A percentile compares a stretch with the other conserved stretches of the same genome.
Evolutionary conservation across 208 protist genomes (phyloP).

Genomic region (Acanthamoeba healyi): DNA sequence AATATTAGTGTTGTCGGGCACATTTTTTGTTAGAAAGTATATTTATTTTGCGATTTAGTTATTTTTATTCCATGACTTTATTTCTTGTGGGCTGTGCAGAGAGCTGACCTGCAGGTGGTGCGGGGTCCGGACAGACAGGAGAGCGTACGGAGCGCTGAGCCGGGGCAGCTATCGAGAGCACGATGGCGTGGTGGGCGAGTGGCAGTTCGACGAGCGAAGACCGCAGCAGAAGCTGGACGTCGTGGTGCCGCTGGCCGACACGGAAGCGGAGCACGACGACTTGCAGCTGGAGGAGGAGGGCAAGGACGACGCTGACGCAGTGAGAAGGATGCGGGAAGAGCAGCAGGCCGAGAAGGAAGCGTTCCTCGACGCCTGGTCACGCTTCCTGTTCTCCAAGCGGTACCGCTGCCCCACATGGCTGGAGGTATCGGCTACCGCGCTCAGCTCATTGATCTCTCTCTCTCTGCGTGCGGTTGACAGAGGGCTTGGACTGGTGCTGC

Average conservation of each 20-base stretch:
- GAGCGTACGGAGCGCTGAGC: background rate
- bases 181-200: conserved; percentile 46
- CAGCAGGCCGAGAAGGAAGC: background rate
- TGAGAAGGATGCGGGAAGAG: background rate
- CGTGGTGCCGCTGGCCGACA: background rate
- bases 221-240: background rate
- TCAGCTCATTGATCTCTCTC: background rate
- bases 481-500: background rate
- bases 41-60: no score
- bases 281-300: background rate
- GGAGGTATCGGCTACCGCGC: no score
- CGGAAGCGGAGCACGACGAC: background rate
- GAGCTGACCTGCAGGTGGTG: no score
- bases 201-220: conserved; percentile 12
- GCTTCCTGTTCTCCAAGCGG: conserved; percentile 24
- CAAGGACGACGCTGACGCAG: background rate
- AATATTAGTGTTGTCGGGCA: no score
- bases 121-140: background rate
- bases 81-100: no score
- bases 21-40: no score
- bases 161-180: background rate
- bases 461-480: background rate
- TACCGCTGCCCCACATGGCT: no score
- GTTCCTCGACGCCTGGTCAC: conserved; percentile 39
- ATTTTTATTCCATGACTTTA: no score